phyloP scores from a whole-genome alignment of 768 basidiomycete species.

The Glaciozyma martinii region DNA sequence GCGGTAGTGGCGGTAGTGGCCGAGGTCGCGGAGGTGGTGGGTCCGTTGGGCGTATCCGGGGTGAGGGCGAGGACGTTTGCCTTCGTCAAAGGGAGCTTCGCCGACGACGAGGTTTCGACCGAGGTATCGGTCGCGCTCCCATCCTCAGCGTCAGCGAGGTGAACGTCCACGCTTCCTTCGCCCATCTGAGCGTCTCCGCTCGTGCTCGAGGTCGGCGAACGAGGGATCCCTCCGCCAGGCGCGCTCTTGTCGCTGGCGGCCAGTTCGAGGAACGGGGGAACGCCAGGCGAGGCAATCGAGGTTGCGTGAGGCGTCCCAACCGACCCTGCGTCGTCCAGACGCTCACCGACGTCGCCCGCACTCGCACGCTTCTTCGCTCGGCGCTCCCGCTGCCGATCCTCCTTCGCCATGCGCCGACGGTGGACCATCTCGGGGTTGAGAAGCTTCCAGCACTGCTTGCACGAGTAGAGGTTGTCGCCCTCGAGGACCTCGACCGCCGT shows the following conservation, averaged over 20 bases:
- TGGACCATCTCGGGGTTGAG: conserved; percentile 45
- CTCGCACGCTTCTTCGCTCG: conserved; percentile 20
- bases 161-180: background rate
- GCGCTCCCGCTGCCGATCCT: conserved; percentile 23
- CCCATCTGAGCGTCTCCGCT: background rate
- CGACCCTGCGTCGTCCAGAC: background rate
- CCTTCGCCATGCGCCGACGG: conserved; percentile 45
- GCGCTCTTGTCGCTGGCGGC: background rate
- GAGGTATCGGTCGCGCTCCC: background rate
- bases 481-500: conserved; percentile 88
- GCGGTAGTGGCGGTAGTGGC: background rate
- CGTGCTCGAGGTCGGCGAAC: background rate
- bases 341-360: background rate
- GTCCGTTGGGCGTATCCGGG: background rate
- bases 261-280: no score
- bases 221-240: background rate
- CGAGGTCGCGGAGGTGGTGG: background rate
- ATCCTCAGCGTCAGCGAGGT: conserved; percentile 2
- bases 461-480: conserved; percentile 90
- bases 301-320: background rate
- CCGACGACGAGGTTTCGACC: background rate
- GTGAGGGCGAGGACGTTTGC: conserved; percentile 1
- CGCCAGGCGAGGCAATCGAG: background rate
- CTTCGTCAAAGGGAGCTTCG: conserved; percentile 1
- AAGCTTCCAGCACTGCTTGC: conserved; percentile 88